These are phyloP conservation scores for Lachancea thermotolerans DNA, from an alignment of 805 yeast genomes.

Conservation along the genomic window DNA sequence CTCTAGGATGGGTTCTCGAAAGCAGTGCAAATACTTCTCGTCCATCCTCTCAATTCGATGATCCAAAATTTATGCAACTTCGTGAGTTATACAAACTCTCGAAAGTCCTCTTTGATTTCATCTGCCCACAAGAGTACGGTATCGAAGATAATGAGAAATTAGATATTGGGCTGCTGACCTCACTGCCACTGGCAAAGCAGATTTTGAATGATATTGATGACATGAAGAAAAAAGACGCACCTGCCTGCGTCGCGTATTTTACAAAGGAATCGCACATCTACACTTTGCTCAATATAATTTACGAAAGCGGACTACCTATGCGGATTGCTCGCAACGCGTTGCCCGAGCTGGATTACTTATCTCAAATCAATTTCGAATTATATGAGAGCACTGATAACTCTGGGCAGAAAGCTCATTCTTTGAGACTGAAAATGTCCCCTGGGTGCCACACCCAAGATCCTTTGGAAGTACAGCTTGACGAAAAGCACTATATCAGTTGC, in stretches of 20 bases:
- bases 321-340: slow-evolving; percentile 89
- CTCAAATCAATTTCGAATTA: slow-evolving; percentile 89
- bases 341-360: slow-evolving; percentile 91
- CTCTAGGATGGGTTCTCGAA: slow-evolving; percentile 65
- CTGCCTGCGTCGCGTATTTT: slow-evolving; percentile 83
- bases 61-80: slow-evolving; percentile 67
- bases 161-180: slow-evolving; percentile 91
- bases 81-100: slow-evolving; percentile 86
- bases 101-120: slow-evolving; percentile 90
- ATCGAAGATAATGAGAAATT: slow-evolving; percentile 90
- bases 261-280: slow-evolving; percentile 97
- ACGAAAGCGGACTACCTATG: slow-evolving; percentile 92
- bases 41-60: slow-evolving; percentile 57
- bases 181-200: slow-evolving; percentile 87
- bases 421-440: slow-evolving; percentile 87
- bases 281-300: slow-evolving; percentile 82
- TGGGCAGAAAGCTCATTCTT: slow-evolving; percentile 77
- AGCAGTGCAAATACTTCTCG: slow-evolving; percentile 20
- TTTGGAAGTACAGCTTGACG: slow-evolving; percentile 90
- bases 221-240: slow-evolving; percentile 71
- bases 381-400: slow-evolving; percentile 73
- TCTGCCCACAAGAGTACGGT: slow-evolving; percentile 98
- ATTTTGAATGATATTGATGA: slow-evolving; percentile 72
- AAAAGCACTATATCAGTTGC: slow-evolving; percentile 93
- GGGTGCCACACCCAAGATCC: slow-evolving; percentile 99